Conservation (phyloP, 1,284 basidiomycete genomes). For the Ceratobasidium theobromae region DNA sequence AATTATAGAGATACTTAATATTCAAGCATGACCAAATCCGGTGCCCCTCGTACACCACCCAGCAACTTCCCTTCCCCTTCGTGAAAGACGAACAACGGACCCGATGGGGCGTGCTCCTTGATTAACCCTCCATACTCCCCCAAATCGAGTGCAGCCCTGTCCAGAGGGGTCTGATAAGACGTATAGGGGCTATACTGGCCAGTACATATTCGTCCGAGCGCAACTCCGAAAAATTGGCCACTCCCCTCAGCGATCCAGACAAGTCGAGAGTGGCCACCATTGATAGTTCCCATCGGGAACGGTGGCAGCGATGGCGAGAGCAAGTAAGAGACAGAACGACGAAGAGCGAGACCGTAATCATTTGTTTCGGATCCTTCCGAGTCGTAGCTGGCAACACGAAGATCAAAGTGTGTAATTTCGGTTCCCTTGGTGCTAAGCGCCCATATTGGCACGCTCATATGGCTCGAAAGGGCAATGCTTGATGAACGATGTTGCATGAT, state of each 20-base stretch:
- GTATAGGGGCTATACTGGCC: background rate
- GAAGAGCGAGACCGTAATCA: constrained; percentile 12
- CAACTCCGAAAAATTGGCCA: constrained; percentile 5
- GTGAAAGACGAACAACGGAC: constrained; percentile 15
- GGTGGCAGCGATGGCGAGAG: constrained; percentile 3
- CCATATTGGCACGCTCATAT: background rate
- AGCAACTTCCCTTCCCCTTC: constrained; percentile 23
- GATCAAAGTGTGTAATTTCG: constrained; percentile 16
- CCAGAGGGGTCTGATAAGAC: constrained; percentile 1
- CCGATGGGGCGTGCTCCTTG: background rate
- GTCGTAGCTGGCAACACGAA: background rate
- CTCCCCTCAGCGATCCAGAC: constrained; percentile 11
- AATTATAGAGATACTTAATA: background rate
- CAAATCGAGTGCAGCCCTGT: constrained; percentile 7
- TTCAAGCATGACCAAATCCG: constrained; percentile 24
- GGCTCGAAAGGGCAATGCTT: background rate
- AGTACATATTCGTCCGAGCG: constrained; percentile 3
- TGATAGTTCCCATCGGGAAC: constrained; percentile 16
- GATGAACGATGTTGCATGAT: constrained; percentile 9
- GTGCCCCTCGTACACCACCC: background rate
- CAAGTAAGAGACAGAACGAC: constrained; percentile 10
- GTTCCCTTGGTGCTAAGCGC: constrained; percentile 1
- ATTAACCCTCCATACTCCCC: constrained; percentile 3
- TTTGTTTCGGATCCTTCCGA: background rate
- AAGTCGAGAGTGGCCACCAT: constrained; percentile 13